Base-by-base conservation (phyloP, 805 yeast genomes). In the Hanseniaspora pseudoguilliermondii region DNA sequence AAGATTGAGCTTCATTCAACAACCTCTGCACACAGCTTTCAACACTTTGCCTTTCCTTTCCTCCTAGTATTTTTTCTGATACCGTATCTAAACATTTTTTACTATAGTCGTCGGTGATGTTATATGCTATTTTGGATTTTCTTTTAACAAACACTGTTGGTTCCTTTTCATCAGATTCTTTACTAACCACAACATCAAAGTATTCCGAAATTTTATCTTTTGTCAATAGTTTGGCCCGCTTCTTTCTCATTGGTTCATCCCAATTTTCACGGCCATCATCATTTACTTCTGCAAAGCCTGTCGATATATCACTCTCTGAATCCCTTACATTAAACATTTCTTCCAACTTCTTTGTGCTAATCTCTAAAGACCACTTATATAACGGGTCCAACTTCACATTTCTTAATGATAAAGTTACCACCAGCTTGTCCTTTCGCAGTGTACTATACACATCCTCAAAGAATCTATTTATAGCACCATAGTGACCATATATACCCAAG, bases 331-430 rank as follows among this genome's bases (percentile, higher is more conserved):
- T 66, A 62, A 29, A 66, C 62, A 57, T 20, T 15, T 21, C 35
- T 46, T 38, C 27, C 10, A 18, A 25, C 3, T 61, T 62, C 10
- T 54, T 49, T 46, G 15, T 47, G 54, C 35, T 52, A 18, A 40
- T 95, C 0, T 96, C 86, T 48, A 89, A 73, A 0, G 86, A 80
- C 97, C 98, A 93, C 1, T 87, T 78, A 64, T 91, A 90, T 55
- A 93, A 74, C 0, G 98, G 97, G 73, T 93, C 99, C 77, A 93
- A 88, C 62, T 83, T 75, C 59, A 93, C 69, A 5, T 91, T 95
- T 62, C 90, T 91, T 55, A 93, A 70, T 35, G 93, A 86, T 34
- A 93, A 83, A 66, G 83, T 69, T 32, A 95, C 86, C 60, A 82
- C 82, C 32, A 81, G 86, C 38, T 73, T 73, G 62, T 88, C 83